Conservation (phyloP, 768 basidiomycete genomes). For the Pleurotus platypus region DNA sequence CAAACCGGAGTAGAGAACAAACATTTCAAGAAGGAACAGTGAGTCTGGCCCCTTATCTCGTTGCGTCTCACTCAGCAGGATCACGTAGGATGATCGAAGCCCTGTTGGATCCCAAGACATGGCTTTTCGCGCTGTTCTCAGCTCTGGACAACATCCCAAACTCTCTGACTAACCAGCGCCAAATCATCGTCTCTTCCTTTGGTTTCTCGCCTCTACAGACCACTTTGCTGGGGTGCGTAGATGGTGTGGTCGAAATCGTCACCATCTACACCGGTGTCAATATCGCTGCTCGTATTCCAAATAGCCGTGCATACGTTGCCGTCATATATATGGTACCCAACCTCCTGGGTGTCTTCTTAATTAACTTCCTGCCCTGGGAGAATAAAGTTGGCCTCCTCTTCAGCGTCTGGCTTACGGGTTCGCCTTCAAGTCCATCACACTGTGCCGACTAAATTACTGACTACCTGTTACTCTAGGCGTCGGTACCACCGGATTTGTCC, state of each 20-base stretch:
- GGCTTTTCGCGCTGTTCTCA: conserved; percentile 71
- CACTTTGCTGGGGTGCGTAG: conserved; percentile 65
- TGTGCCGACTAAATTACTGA: too few species aligned
- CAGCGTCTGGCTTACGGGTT: conserved; percentile 12
- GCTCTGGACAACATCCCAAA: conserved; percentile 62
- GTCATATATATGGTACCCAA: conserved; percentile 63
- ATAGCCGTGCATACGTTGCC: conserved; percentile 62
- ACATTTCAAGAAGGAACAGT: conserved; percentile 78
- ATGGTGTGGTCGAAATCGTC: conserved; percentile 61
- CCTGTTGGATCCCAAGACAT: conserved; percentile 65
- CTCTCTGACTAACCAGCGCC: conserved; percentile 59
- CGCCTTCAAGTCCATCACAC: neutral
- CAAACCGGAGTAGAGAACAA: conserved; percentile 85
- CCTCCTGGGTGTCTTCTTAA: conserved; percentile 55
- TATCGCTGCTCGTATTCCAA: conserved; percentile 50
- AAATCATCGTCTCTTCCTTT: conserved; percentile 62
- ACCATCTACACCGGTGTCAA: conserved; percentile 67
- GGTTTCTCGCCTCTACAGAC: conserved; percentile 65
- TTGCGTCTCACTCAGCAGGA: neutral
- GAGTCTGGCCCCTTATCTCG: conserved; percentile 20
- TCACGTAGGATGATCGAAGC: conserved; percentile 61
- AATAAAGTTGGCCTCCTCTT: conserved; percentile 66
- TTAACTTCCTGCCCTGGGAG: conserved; percentile 63
- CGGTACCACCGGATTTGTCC: conserved; percentile 53
- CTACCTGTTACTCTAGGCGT: conserved; percentile 25